A percentile compares a stretch with the other conserved stretches of the same genome.
Conservation (phyloP, 169 alveolate genomes). For the Cryptosporidium sp. region DNA sequence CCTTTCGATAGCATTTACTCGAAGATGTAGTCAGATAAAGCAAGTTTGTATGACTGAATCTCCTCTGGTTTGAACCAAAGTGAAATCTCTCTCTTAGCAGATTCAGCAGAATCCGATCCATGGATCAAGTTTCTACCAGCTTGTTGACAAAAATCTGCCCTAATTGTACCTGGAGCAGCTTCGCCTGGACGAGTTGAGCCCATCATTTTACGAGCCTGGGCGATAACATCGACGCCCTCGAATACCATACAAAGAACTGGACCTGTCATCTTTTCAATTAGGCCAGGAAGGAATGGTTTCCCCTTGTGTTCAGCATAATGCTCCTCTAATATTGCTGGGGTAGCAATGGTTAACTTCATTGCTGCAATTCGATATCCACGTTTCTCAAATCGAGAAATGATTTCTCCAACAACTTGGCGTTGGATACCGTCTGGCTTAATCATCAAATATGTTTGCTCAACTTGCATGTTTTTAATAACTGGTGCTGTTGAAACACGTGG, state of each 20-base stretch:
- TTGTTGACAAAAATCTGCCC: conserved; percentile 96
- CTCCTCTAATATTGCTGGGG: conserved; percentile 89
- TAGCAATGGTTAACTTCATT: conserved; percentile 90
- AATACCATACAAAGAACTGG: conserved; percentile 98
- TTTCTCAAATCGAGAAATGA: conserved; percentile 93
- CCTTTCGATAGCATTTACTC: conserved; percentile 10
- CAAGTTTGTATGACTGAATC: conserved; percentile 84
- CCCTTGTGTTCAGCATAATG: conserved; percentile 95
- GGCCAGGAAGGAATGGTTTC: conserved; percentile 93
- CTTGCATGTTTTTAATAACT: conserved; percentile 37
- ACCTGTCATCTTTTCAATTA: conserved; percentile 92
- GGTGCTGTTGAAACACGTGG: conserved; percentile 62
- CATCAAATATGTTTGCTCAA: conserved; percentile 96
- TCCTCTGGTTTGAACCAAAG: conserved; percentile 96
- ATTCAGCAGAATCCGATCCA: conserved; percentile 94
- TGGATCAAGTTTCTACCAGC: conserved; percentile 95
- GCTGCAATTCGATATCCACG: conserved; percentile 96
- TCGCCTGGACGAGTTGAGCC: conserved; percentile 95
- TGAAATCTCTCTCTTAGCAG: conserved; percentile 93
- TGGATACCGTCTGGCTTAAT: conserved; percentile 99
- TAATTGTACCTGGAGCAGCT: conserved; percentile 92
- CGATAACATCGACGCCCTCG: conserved; percentile 96
- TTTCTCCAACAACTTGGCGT: conserved; percentile 96
- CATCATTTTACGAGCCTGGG: conserved; percentile 93
- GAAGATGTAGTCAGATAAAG: conserved; percentile 50